Base-by-base conservation (phyloP, 164 flowering plant species). In the Stephania japonica region DNA sequence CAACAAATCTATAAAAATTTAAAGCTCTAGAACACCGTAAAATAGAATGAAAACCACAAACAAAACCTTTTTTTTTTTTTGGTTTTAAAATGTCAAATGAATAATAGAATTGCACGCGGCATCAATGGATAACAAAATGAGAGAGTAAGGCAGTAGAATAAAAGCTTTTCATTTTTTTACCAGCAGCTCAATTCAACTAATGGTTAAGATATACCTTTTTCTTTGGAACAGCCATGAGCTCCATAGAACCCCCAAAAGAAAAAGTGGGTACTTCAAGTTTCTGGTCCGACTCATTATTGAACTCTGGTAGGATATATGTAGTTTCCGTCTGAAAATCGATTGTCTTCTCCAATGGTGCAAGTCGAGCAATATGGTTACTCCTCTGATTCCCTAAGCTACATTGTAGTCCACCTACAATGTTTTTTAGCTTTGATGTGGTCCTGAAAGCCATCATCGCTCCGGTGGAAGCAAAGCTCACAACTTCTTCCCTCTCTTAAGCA, bases 201-300 rank as follows among this genome's bases (percentile, higher is more conserved):
- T 13, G 53, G 53, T 47, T 26, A 74, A 16, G 23, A 0, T 19
- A 7, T 44, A 87, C 96, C 89, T 88, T 91, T 75, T 79, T 89
- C 81, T 87, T 91, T 14, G 94, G 96, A 11, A 89, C 93, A 65
- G 94, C 96, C 96, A 91, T 88, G 42, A 90, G 94, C 77, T 90
- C 94, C 90, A 92, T 83, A 8, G 91, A 87, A 1, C 86, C 87
- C 59, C 78, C 79, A 32, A 72, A 77, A 16, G 76, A 61, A 67
- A 75, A 79, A 72, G 66, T 73, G 10, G 89, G 88, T 21, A 78
- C 72, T 8, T 76, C 78, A 32, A 77, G 65, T 59, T 69, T 44
- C 1, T 19, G 21, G 1, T 77, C 79, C 6, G 23, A 27, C 3
- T 68, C 73, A 11, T 32, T 56, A 72, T 76, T 68, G n/a, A 67